Evolutionary conservation across 148 eudicot species (phyloP), one percentile per base, ranked within the genome.

Genomic region (Amaranthus hypochondriacus): DNA sequence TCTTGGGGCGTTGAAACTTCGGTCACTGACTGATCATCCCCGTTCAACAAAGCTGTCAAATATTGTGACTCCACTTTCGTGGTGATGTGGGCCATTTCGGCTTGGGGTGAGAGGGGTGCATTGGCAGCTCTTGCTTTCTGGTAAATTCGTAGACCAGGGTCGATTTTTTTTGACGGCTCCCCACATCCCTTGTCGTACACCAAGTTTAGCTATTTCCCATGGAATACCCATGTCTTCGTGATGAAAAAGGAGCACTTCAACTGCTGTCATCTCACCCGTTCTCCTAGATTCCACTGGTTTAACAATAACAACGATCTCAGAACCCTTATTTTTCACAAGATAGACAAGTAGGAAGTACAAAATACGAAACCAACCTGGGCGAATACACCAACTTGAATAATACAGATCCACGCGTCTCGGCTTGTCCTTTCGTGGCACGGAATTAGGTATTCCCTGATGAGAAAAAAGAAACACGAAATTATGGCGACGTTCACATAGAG

Each of bases 221-320:
- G 99, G 97, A 76, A 96, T 92, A 74, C 99, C 97, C 99, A 96
- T 92, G 69, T 96, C 97, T 81, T 96, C 99, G 42, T 92, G 83
- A 74, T 96, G 99, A 86, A 92, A 92, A 62, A 96, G 89, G 13
- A 87, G 80, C 71, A 96, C 92, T 84, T 96, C 99, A 70, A 94
- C 92, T 1, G 97, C 94, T 28, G 84, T 86, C 81, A 83, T 81
- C 56, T 89, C 85, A 43, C 86, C 90, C 10, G 81, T 74, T 15
- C 39, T 81, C 61, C 75, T 84, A 13, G 99, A 96, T 82, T 81
- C 87, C 76, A 83, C 99, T 92, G 88, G 68, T 75, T 69, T 21
- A 72, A 10, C 42, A 8, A n/a, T 55, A 59, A 2, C 56, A 77
- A n/a, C 49, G 14, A 53, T 42, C 47, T 72, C 69, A 72, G 39